phyloP scores from a whole-genome alignment of 1,284 basidiomycete species.

The Chondrostereum purpureum region DNA sequence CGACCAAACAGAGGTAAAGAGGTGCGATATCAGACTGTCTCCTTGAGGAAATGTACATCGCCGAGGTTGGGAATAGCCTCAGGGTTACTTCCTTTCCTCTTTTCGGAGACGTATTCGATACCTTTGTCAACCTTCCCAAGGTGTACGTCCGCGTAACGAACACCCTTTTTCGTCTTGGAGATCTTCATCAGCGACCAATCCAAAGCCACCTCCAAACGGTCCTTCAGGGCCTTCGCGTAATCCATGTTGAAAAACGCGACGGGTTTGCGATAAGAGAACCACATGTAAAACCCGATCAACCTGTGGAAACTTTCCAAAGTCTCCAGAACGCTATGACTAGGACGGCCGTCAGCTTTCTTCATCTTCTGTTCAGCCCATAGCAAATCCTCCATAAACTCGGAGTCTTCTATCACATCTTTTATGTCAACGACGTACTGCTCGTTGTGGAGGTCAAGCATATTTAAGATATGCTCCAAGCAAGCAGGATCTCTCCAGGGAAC shows the following conservation, averaged over 20 bases:
- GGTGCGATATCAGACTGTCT: too few relatives aligned
- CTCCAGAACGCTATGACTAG: slow-evolving; percentile 19
- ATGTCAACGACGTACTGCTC: slow-evolving; percentile 32
- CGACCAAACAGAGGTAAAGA: too few relatives aligned
- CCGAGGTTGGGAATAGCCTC: not conserved
- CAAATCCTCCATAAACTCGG: slow-evolving; percentile 38
- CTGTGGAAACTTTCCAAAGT: slow-evolving; percentile 78
- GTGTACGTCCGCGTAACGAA: not conserved
- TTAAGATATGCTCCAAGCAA: slow-evolving; percentile 25
- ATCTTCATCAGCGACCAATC: slow-evolving; percentile 53
- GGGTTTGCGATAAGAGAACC: slow-evolving; percentile 78
- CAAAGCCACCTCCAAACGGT: slow-evolving; percentile 63
- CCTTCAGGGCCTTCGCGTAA: slow-evolving; percentile 51
- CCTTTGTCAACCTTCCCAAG: not conserved
- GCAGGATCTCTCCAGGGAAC: slow-evolving; percentile 34
- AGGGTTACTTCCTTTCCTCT: not conserved
- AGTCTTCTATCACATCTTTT: slow-evolving; percentile 21
- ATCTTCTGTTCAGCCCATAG: slow-evolving; percentile 34
- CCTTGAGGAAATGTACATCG: too few relatives aligned
- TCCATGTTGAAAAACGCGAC: slow-evolving; percentile 63
- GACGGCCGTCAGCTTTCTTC: slow-evolving; percentile 17
- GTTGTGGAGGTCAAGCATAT: slow-evolving; percentile 30
- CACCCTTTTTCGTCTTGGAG: slow-evolving; percentile 18
- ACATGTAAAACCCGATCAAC: slow-evolving; percentile 78
- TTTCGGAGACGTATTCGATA: not conserved